Evolutionary conservation across 768 basidiomycete species (phyloP).

Genomic region (Ramaria sp.): DNA sequence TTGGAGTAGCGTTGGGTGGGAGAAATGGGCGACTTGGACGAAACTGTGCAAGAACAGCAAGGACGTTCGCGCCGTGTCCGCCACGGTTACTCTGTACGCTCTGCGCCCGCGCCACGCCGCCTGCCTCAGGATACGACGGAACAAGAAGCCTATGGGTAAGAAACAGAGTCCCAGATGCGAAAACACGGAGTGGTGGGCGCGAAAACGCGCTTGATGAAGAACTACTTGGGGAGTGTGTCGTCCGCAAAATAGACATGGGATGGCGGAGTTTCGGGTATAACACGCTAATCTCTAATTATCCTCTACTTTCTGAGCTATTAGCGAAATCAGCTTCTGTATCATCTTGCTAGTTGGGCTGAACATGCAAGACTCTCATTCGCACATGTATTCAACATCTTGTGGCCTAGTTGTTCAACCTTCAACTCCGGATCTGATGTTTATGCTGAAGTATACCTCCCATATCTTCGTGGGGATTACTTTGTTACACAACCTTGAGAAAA

Average conservation of each 20-base stretch:
- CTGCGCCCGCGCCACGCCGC: conserved; percentile 55
- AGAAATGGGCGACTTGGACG: conserved; percentile 8
- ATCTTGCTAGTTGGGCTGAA: too few relatives aligned
- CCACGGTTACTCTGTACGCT: conserved; percentile 57
- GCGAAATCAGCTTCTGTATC: too few relatives aligned
- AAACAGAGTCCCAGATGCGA: conserved; percentile 75
- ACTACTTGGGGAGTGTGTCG: not conserved
- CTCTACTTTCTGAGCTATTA: too few relatives aligned
- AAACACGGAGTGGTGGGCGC: conserved; percentile 33
- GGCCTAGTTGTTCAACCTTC: too few relatives aligned
- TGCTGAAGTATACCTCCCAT: too few relatives aligned
- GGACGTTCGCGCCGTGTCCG: conserved; percentile 59
- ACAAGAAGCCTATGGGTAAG: conserved; percentile 61
- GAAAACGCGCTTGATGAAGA: not conserved
- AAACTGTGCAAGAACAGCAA: conserved; percentile 67
- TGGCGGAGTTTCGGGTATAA: not conserved
- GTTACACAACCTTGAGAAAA: too few relatives aligned
- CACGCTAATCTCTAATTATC: too few relatives aligned
- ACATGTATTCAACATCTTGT: too few relatives aligned
- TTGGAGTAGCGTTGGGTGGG: not conserved
- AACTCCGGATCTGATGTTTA: too few relatives aligned
- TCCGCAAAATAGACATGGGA: conserved; percentile 3
- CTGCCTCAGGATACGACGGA: conserved; percentile 45
- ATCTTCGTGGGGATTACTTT: too few relatives aligned
- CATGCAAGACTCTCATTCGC: too few relatives aligned